Percentiles rank a stretch among this genome's conserved stretches.
These are phyloP conservation scores for Alternaria sp. DNA, from an alignment of 2,329 filamentous ascomycete species.

Conservation along the genomic window DNA sequence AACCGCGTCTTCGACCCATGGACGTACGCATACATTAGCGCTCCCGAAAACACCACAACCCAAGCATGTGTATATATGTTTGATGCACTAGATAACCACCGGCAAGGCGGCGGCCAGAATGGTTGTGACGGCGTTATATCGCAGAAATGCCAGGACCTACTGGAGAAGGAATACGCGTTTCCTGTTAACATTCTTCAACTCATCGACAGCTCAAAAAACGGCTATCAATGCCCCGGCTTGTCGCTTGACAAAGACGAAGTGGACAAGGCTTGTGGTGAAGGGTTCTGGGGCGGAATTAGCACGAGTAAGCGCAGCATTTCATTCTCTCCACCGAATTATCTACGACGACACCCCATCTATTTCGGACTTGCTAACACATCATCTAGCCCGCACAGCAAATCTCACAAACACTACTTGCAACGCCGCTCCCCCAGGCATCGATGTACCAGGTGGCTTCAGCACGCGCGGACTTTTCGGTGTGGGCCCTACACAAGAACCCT, in stretches of 20 bases:
- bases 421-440: neutral
- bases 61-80: neutral
- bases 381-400: neutral
- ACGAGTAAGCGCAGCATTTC: neutral
- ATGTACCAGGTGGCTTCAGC: neutral
- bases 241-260: neutral
- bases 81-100: neutral
- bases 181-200: neutral
- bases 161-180: neutral
- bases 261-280: neutral
- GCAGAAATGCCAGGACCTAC: neutral
- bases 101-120: neutral
- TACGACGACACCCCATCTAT: neutral
- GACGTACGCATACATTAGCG: neutral
- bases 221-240: neutral
- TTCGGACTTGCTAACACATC: accelerated
- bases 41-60: neutral
- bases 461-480: neutral
- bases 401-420: neutral
- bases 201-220: neutral
- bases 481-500: neutral
- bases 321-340: neutral
- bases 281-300: neutral
- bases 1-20: neutral
- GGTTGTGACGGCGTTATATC: neutral